Conservation (phyloP, 345 rosid species). For the Euphorbia peplus region DNA sequence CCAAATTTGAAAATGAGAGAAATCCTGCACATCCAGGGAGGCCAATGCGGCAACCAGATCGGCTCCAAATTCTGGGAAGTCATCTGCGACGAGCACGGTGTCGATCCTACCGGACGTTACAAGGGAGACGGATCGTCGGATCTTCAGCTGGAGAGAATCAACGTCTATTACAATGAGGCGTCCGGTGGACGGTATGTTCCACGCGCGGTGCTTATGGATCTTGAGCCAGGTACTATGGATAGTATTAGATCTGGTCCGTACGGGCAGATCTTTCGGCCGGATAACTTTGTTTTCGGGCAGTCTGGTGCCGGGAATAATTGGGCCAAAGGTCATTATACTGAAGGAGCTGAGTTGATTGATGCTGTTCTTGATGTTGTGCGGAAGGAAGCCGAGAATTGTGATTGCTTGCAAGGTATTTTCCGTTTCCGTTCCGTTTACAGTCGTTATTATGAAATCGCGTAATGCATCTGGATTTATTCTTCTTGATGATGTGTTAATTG, state of each 20-base stretch:
- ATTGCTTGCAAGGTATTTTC: conserved; percentile 83
- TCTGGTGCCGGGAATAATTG: conserved; percentile 86
- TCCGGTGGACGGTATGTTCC: conserved; percentile 93
- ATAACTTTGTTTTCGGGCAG: conserved; percentile 81
- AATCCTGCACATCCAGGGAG: conserved; percentile 91
- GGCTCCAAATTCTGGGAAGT: conserved; percentile 99
- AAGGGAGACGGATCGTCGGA: conserved; percentile 54
- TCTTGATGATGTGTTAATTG: no score
- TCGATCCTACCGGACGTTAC: conserved; percentile 81
- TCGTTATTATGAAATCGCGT: conserved; percentile 1
- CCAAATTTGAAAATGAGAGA: no score
- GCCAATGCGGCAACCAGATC: conserved; percentile 99
- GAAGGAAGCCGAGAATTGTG: conserved; percentile 96
- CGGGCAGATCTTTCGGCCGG: conserved; percentile 85
- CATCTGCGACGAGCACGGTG: conserved; percentile 92
- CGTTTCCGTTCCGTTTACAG: background rate
- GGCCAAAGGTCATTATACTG: conserved; percentile 94
- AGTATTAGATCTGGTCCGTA: conserved; percentile 90
- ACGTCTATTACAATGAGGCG: conserved; percentile 91
- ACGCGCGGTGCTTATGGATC: conserved; percentile 96
- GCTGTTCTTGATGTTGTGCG: conserved; percentile 96
- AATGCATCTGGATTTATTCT: background rate
- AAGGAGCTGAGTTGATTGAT: conserved; percentile 93
- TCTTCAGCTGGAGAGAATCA: conserved; percentile 83
- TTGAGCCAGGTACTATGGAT: conserved; percentile 98